phyloP scores from a whole-genome alignment of 768 basidiomycete genomes.

The Psilocybe sp. region DNA sequence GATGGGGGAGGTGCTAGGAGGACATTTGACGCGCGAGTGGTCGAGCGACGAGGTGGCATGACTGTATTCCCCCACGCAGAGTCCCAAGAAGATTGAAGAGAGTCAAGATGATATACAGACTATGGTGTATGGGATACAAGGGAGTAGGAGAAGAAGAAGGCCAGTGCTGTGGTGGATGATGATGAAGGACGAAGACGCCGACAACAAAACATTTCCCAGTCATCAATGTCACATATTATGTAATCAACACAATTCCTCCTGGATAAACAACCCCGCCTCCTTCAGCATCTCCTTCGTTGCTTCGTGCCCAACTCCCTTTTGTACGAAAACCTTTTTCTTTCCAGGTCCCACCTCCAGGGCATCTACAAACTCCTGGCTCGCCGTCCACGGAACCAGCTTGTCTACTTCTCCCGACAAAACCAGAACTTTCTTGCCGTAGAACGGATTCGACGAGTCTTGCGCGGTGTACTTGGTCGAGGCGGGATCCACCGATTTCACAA shows the following conservation, averaged over 20 bases:
- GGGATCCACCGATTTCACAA: conserved; percentile 48
- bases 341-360: conserved; percentile 54
- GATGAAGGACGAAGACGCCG: conserved; percentile 12
- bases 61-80: background rate
- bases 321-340: conserved; percentile 52
- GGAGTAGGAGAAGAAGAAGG: conserved; percentile 1
- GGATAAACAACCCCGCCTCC: conserved; percentile 37
- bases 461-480: conserved; percentile 34
- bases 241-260: conserved; percentile 15
- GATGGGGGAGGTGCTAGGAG: conserved; percentile 26
- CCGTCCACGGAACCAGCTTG: conserved; percentile 62
- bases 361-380: conserved; percentile 55
- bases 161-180: conserved; percentile 1
- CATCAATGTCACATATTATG: conserved; percentile 20
- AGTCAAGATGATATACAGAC: background rate
- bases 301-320: conserved; percentile 58
- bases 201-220: conserved; percentile 21
- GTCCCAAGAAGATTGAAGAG: background rate
- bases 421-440: conserved; percentile 69
- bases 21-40: conserved; percentile 32
- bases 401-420: conserved; percentile 69
- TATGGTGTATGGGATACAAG: conserved; percentile 1
- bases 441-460: conserved; percentile 43
- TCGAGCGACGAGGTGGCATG: conserved; percentile 47
- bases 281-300: conserved; percentile 60